Percentiles rank a stretch among this genome's conserved stretches.
Evolutionary conservation across 176 grass and related monocot genomes (phyloP).

Genomic region (Hordeum marinum): DNA sequence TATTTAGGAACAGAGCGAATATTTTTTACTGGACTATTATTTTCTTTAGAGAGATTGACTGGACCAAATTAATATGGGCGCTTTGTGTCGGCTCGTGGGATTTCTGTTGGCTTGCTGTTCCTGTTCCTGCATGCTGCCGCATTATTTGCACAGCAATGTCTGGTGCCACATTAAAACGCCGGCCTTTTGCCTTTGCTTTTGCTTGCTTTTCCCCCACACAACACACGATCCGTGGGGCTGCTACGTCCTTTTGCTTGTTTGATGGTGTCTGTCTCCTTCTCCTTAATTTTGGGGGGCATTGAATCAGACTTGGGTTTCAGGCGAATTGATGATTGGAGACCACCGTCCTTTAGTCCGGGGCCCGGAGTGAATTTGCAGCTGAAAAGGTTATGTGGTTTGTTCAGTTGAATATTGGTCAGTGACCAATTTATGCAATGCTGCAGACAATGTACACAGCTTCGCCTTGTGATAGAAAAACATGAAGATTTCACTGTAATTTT

Average conservation of each 20-base stretch:
- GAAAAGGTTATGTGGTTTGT: background rate
- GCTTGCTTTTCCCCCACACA: background rate
- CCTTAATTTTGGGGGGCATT: background rate
- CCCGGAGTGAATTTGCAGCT: background rate
- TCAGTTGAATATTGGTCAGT: background rate
- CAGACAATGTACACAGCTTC: too few relatives aligned
- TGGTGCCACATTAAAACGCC: constrained; percentile 15
- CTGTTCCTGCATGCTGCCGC: background rate
- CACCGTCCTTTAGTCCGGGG: background rate
- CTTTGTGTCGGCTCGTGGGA: constrained; percentile 1
- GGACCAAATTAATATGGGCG: background rate
- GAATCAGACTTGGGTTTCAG: background rate
- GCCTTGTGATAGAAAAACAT: background rate
- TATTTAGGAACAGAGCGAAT: too few relatives aligned
- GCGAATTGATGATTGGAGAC: background rate
- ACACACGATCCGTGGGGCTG: background rate
- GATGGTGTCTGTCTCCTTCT: background rate
- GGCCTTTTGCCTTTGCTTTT: background rate
- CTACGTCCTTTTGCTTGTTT: background rate
- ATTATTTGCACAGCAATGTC: constrained; percentile 20
- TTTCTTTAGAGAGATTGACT: too few relatives aligned
- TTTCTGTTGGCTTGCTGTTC: constrained; percentile 31
- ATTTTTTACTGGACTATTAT: too few relatives aligned
- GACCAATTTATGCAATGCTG: too few relatives aligned
- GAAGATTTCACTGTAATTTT: background rate